Percentiles rank a stretch among this genome's conserved stretches.
These are phyloP conservation scores for Myriosclerotinia duriaeana DNA, from an alignment of 2,329 filamentous ascomycete genomes.

Conservation along the genomic window DNA sequence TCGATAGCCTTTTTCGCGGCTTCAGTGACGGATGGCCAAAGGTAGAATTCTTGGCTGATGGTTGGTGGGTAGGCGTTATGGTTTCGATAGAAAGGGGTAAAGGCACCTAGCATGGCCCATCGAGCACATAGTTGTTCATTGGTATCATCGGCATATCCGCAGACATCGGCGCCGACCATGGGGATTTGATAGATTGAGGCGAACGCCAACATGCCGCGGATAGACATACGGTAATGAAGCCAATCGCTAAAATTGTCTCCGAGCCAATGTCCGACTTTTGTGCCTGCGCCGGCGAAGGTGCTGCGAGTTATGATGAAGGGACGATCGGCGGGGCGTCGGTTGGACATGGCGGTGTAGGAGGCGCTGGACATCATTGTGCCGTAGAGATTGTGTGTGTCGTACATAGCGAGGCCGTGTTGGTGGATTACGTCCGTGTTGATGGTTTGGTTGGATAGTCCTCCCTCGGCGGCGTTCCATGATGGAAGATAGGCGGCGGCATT, in stretches of 20 bases:
- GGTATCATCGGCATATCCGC: slow-evolving; percentile 69
- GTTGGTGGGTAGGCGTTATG: slow-evolving; percentile 56
- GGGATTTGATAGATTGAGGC: slow-evolving; percentile 66
- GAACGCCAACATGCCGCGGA: slow-evolving; percentile 60
- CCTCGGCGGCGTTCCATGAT: slow-evolving; percentile 46
- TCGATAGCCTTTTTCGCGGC: slow-evolving; percentile 68
- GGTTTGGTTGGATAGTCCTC: slow-evolving; percentile 56
- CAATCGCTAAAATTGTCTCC: slow-evolving; percentile 59
- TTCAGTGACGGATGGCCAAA: slow-evolving; percentile 60
- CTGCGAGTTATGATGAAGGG: slow-evolving; percentile 74
- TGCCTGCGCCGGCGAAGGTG: slow-evolving; percentile 71
- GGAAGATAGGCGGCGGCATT: slow-evolving; percentile 56
- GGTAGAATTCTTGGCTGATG: slow-evolving; percentile 71
- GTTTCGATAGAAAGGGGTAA: slow-evolving; percentile 74
- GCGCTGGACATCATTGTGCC: slow-evolving; percentile 72
- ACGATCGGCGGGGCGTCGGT: slow-evolving; percentile 60
- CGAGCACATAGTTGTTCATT: slow-evolving; percentile 69
- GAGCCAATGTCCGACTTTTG: slow-evolving; percentile 61
- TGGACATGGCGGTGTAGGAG: slow-evolving; percentile 64
- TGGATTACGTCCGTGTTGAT: slow-evolving; percentile 68
- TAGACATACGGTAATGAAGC: slow-evolving; percentile 59
- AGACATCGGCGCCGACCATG: slow-evolving; percentile 72
- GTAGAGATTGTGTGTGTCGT: slow-evolving; percentile 77
- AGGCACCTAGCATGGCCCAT: slow-evolving; percentile 73
- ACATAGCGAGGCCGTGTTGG: slow-evolving; percentile 64